phyloP scores from a whole-genome alignment of 169 alveolate genomes.

The Eimeria necatrix region DNA sequence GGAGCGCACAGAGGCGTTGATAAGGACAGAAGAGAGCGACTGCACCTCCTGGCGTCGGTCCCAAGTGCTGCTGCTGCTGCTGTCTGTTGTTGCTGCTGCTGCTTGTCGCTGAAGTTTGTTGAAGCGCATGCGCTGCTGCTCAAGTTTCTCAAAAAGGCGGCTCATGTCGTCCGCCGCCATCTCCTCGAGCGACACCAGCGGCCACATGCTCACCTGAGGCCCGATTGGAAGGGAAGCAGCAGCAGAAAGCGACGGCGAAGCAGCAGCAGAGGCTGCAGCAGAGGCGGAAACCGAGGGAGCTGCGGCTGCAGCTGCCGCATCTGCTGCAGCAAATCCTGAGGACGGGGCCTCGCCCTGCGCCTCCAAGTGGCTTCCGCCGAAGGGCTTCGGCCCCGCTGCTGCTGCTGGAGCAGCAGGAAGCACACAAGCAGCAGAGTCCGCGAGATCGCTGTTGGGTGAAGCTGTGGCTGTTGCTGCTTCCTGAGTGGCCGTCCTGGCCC shows the following conservation, averaged over 20 bases:
- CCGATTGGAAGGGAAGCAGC: background rate
- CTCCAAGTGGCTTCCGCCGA: background rate
- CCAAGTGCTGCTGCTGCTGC: background rate
- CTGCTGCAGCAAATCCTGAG: background rate
- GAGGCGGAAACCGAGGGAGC: background rate
- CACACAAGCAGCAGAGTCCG: too few relatives aligned
- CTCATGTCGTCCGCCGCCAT: background rate
- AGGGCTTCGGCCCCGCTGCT: background rate
- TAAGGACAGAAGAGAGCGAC: constrained; percentile 13
- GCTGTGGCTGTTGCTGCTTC: too few relatives aligned
- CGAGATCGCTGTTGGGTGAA: too few relatives aligned
- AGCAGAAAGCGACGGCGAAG: background rate
- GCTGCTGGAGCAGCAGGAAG: background rate
- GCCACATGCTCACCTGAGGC: constrained; percentile 6
- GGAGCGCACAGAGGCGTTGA: background rate
- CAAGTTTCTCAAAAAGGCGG: background rate
- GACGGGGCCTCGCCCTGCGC: too few relatives aligned
- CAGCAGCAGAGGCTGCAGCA: constrained; percentile 27
- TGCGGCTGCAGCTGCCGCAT: background rate
- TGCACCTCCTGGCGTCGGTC: constrained; percentile 19
- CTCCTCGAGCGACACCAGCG: constrained; percentile 20
- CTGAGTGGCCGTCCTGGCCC: too few relatives aligned
- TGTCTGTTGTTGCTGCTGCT: background rate
- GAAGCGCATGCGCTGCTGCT: constrained; percentile 69
- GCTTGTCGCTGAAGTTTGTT: constrained; percentile 58